These are phyloP conservation scores for Phytophthora ohioensis DNA, from an alignment of 352 stramenopile species.

Conservation along the genomic window DNA sequence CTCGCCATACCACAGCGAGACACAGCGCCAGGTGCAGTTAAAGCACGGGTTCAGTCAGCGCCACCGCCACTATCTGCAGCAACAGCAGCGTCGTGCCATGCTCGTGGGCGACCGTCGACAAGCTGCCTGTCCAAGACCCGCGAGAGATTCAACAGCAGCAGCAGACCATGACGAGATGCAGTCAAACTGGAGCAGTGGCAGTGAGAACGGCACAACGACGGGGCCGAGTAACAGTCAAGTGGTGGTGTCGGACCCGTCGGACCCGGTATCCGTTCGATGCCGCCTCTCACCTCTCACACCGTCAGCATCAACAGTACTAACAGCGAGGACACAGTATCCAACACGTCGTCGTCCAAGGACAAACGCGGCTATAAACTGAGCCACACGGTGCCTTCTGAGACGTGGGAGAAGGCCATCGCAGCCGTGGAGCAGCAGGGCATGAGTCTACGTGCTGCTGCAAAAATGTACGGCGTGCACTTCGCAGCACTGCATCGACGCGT, in stretches of 20 bases:
- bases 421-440: constrained; percentile 66
- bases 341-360: constrained; percentile 24
- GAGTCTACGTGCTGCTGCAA: constrained; percentile 61
- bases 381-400: constrained; percentile 63
- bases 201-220: constrained; percentile 10
- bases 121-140: background rate
- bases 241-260: background rate
- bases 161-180: constrained; percentile 11
- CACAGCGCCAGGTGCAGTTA: constrained; percentile 23
- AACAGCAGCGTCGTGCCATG: constrained; percentile 33
- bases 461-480: constrained; percentile 65
- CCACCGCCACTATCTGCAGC: constrained; percentile 27
- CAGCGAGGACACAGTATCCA: constrained; percentile 26
- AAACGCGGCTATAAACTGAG: constrained; percentile 60
- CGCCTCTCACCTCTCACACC: background rate
- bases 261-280: background rate
- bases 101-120: constrained; percentile 22
- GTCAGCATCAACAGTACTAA: constrained; percentile 8
- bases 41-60: constrained; percentile 24
- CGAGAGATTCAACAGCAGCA: background rate
- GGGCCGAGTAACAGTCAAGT: constrained; percentile 6
- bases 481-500: constrained; percentile 63
- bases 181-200: constrained; percentile 10
- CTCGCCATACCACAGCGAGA: constrained; percentile 9
- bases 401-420: constrained; percentile 67